Evolutionary conservation across 768 basidiomycete species (phyloP).

Genomic region (Serendipita sp.): DNA sequence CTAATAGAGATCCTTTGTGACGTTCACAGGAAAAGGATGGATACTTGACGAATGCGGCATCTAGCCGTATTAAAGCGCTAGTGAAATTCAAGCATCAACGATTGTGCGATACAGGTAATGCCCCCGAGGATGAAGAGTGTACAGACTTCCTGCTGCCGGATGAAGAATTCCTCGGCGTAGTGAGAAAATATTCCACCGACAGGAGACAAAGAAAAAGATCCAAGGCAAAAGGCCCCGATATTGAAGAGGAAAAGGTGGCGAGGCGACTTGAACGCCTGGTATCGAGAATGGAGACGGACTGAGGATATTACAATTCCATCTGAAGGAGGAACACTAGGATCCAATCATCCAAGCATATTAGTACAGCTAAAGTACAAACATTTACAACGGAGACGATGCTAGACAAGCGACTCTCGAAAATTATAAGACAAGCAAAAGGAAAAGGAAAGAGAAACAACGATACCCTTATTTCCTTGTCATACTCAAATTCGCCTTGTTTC

Average conservation of each 20-base stretch:
- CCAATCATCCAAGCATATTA: too few relatives aligned
- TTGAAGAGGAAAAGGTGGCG: constrained; percentile 67
- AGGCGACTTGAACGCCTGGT: not conserved
- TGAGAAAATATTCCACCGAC: constrained; percentile 13
- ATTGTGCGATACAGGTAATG: constrained; percentile 52
- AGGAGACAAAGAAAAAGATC: constrained; percentile 39
- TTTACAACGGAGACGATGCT: too few relatives aligned
- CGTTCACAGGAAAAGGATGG: constrained; percentile 60
- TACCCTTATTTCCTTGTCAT: not conserved
- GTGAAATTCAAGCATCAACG: constrained; percentile 71
- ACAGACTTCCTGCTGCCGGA: constrained; percentile 38
- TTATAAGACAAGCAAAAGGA: too few relatives aligned
- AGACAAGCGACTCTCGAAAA: too few relatives aligned
- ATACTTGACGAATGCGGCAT: constrained; percentile 64
- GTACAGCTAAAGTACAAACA: too few relatives aligned
- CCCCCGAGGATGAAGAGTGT: constrained; percentile 60
- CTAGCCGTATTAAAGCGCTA: constrained; percentile 73
- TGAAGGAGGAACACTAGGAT: too few relatives aligned
- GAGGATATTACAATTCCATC: not conserved
- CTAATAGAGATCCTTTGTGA: too few relatives aligned
- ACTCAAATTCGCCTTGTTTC: not conserved
- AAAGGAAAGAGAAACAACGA: not conserved
- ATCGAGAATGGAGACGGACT: not conserved
- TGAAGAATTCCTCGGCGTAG: constrained; percentile 23
- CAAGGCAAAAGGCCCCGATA: constrained; percentile 73